These are phyloP conservation scores for Pythium oligandrum DNA, from an alignment of 352 stramenopile species.

Conservation along the genomic window DNA sequence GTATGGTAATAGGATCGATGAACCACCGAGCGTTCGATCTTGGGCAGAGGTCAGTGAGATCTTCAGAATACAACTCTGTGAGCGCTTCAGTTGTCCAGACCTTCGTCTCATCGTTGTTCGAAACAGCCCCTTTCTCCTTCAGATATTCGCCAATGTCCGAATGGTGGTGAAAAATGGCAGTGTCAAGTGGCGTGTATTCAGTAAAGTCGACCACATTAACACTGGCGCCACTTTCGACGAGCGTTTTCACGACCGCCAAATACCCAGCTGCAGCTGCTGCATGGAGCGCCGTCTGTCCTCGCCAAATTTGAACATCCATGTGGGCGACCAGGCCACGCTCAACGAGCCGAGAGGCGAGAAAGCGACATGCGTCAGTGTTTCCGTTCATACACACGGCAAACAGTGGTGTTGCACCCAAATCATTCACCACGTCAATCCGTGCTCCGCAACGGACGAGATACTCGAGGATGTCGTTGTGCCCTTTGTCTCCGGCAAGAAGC, in stretches of 20 bases:
- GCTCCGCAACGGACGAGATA: constrained; percentile 1
- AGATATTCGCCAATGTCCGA: too few relatives aligned
- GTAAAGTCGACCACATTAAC: too few relatives aligned
- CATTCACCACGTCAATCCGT: neutral
- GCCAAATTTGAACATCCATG: neutral
- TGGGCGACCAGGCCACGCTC: too few relatives aligned
- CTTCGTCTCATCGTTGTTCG: constrained; percentile 2
- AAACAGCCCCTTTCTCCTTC: too few relatives aligned
- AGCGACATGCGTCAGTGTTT: neutral
- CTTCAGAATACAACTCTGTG: neutral
- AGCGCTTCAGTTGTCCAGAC: neutral
- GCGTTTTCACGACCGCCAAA: neutral
- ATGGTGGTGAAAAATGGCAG: too few relatives aligned
- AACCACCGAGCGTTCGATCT: neutral
- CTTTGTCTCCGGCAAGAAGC: constrained; percentile 1
- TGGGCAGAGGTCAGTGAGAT: too few relatives aligned
- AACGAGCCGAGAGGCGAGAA: neutral
- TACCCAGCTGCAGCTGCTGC: neutral
- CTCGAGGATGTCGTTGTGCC: neutral
- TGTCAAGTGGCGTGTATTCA: too few relatives aligned
- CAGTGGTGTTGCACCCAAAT: neutral
- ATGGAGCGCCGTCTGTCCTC: neutral
- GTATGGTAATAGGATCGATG: neutral
- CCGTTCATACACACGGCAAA: neutral
- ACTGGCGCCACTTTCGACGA: too few relatives aligned